Evolutionary conservation across 208 protist species (phyloP).

Genomic region (Spongospora subterranea): DNA sequence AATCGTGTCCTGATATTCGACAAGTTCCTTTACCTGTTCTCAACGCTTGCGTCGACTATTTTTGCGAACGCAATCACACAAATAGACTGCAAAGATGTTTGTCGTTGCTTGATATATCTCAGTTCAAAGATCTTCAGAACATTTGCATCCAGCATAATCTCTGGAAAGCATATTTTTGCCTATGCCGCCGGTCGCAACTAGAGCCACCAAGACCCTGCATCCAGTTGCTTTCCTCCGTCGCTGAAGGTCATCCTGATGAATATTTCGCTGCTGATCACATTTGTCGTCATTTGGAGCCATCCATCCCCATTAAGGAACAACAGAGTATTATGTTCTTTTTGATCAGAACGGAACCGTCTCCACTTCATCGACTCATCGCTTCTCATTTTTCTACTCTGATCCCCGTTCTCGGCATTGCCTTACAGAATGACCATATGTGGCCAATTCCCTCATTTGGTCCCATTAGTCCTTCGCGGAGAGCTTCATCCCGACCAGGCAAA

Average conservation of each 20-base stretch:
- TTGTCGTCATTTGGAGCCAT: neutral
- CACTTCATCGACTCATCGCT: neutral
- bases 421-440: too few species aligned
- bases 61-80: neutral
- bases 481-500: neutral
- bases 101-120: neutral
- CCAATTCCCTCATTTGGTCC: too few species aligned
- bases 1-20: neutral
- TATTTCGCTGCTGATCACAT: neutral
- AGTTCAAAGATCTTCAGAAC: neutral
- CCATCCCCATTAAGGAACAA: neutral
- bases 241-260: neutral
- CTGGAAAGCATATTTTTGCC: neutral
- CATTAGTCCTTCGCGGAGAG: neutral
- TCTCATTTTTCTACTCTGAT: neutral
- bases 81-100: neutral
- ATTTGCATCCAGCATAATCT: neutral
- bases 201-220: neutral
- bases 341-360: neutral
- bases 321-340: neutral
- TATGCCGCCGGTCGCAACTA: neutral
- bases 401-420: neutral
- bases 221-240: neutral
- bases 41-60: neutral
- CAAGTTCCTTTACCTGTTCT: neutral